Percentiles rank a stretch among this genome's conserved stretches.
phyloP scores from a whole-genome alignment of 208 protist genomes.

The Eutreptiella sp. region DNA sequence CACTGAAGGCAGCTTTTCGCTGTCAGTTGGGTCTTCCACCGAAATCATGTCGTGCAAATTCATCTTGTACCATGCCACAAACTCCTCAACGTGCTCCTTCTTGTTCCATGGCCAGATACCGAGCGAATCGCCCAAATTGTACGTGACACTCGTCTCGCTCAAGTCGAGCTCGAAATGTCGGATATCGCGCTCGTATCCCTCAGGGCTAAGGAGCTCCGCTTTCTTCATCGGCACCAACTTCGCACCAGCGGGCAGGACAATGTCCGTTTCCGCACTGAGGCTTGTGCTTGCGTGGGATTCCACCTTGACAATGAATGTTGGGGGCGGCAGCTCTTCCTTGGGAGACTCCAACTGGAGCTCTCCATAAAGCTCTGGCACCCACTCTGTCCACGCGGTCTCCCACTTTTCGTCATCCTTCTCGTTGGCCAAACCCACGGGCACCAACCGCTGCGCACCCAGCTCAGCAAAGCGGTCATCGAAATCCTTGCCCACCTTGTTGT shows the following conservation, averaged over 20 bases:
- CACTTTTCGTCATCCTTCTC: slow-evolving; percentile 26
- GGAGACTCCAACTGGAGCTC: slow-evolving; percentile 1
- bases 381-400: slow-evolving; percentile 22
- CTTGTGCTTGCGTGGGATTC: no score
- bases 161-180: slow-evolving; percentile 24
- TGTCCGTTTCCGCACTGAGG: slow-evolving; percentile 1
- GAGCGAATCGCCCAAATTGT: slow-evolving; percentile 28
- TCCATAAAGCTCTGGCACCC: slow-evolving; percentile 24
- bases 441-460: slow-evolving; percentile 15
- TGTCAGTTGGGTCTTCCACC: slow-evolving; percentile 1
- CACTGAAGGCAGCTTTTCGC: not conserved
- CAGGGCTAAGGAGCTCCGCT: slow-evolving; percentile 13
- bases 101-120: slow-evolving; percentile 22
- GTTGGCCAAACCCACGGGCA: slow-evolving; percentile 24
- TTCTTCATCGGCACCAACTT: not conserved
- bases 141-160: slow-evolving; percentile 9
- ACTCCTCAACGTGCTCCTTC: slow-evolving; percentile 9
- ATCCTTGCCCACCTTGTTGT: slow-evolving; percentile 11
- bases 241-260: slow-evolving; percentile 3
- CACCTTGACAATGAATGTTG: slow-evolving; percentile 4
- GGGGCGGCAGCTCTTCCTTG: not conserved
- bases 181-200: slow-evolving; percentile 30
- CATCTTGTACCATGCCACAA: slow-evolving; percentile 21
- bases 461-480: slow-evolving; percentile 26
- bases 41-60: slow-evolving; percentile 1